Base-by-base conservation (phyloP, 768 basidiomycete genomes). In the Amylocystis lapponica region DNA sequence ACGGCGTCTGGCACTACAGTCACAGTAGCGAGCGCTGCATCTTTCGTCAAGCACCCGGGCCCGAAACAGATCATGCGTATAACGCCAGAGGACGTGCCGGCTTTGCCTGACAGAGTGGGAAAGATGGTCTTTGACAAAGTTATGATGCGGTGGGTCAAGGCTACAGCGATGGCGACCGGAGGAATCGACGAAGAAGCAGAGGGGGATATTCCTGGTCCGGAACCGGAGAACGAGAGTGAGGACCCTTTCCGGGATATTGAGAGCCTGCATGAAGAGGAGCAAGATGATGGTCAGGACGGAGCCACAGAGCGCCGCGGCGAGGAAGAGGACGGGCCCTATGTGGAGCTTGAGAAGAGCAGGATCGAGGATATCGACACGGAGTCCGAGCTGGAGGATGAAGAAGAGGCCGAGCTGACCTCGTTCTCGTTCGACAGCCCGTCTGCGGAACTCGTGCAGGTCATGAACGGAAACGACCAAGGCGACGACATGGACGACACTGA, bases 161-260 rank as follows among this genome's bases (percentile, higher is more conserved):
- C 69, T 21, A 69, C 74, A 1, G 67, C 69, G 7, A 56, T 62
- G 19, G 60, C 59, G 4, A 58, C 61, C 3, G 51, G 55, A 2
- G 66, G 54, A 10, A 49, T 32, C 17, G 32, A 27, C 11, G 43
- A 43, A 14, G 61, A 65, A 41, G 62, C 41, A 22, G 49, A 63
- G 30, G 54, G 43, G 44, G 51, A 67, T 51, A 48, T 66, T 56
- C 41, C 48, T 59, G 49, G 52, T 62, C 59, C 47, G 56, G 67
- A 41, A 8, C 71, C 66, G 22, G 60, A 54, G 66, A 69, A 74
- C 31, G 70, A 74, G 32, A 87, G 86, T 48, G 88, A 90, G 52
- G 94, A 97, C 66, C 87, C 90, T 7, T 97, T 97, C 64, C 78
- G 79, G 25, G 93, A 93, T 53, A 85, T 97, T 41, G 93, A 95